These are phyloP conservation scores for Apiospora rasikravindrae DNA, from an alignment of 2,329 filamentous ascomycete species.

Conservation along the genomic window DNA sequence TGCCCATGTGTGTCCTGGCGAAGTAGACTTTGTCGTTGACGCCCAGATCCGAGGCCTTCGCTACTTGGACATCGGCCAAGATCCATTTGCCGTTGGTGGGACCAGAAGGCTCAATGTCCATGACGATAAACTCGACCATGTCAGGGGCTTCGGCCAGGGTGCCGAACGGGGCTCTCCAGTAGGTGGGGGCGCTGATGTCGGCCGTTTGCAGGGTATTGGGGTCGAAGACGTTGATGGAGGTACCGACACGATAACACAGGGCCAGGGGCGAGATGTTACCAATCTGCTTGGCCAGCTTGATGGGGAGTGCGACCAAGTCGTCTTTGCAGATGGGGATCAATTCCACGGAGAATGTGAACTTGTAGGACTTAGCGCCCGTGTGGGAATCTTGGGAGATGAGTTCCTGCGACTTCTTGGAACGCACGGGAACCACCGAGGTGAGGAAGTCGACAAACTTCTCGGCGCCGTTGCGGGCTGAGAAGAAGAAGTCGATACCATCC, in stretches of 20 bases:
- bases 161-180: conserved; percentile 89
- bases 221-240: conserved; percentile 87
- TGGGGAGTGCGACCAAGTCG: conserved; percentile 90
- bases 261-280: conserved; percentile 89
- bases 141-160: conserved; percentile 84
- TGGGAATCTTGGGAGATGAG: conserved; percentile 93
- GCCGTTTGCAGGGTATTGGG: conserved; percentile 89
- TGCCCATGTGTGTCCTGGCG: conserved; percentile 86
- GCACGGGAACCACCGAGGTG: conserved; percentile 78
- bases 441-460: conserved; percentile 93
- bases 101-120: conserved; percentile 87
- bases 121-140: conserved; percentile 89
- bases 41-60: conserved; percentile 84
- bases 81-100: conserved; percentile 79
- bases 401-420: conserved; percentile 85
- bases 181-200: conserved; percentile 80
- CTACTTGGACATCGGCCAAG: conserved; percentile 87
- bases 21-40: conserved; percentile 88
- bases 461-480: conserved; percentile 85
- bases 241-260: conserved; percentile 88
- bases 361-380: conserved; percentile 89
- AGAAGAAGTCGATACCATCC: conserved; percentile 97
- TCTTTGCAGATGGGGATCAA: conserved; percentile 97
- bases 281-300: conserved; percentile 83
- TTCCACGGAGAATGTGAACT: conserved; percentile 90